These are phyloP conservation scores for Calvatia gigantea DNA, from an alignment of 768 basidiomycete genomes.

Conservation along the genomic window DNA sequence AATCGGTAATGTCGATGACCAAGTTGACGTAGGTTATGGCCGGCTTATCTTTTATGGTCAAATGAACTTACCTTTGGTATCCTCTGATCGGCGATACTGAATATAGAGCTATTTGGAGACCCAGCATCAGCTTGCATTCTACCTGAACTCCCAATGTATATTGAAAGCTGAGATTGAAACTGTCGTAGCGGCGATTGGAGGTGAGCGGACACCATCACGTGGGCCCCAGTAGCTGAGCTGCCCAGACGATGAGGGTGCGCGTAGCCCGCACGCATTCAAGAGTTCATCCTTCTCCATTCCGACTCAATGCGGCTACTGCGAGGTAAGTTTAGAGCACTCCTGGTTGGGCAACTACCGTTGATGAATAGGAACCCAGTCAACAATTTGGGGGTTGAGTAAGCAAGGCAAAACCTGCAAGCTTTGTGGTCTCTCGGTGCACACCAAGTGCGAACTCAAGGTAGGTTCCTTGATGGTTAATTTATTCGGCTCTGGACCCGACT, in stretches of 20 bases:
- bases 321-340: conserved; percentile 37
- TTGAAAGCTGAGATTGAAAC: conserved; percentile 63
- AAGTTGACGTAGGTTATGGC: conserved; percentile 45
- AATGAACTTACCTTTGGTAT: not conserved
- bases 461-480: not conserved
- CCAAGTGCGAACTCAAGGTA: conserved; percentile 86
- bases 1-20: conserved; percentile 55
- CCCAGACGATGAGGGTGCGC: conserved; percentile 70
- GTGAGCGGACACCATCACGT: conserved; percentile 31
- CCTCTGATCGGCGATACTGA: not conserved
- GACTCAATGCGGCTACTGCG: conserved; percentile 78
- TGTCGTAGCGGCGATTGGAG: conserved; percentile 59
- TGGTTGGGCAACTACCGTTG: not conserved
- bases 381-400: conserved; percentile 85
- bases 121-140: conserved; percentile 54
- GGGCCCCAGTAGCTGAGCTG: not conserved
- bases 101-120: conserved; percentile 60
- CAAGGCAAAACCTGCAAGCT: conserved; percentile 81
- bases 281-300: conserved; percentile 85
- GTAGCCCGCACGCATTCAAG: conserved; percentile 77
- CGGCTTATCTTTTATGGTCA: not conserved
- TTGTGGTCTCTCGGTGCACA: conserved; percentile 77
- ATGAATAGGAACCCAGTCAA: conserved; percentile 43
- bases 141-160: conserved; percentile 51
- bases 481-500: not conserved